Conservation (phyloP, 768 basidiomycete genomes). For the Leccinum aurantiacum region DNA sequence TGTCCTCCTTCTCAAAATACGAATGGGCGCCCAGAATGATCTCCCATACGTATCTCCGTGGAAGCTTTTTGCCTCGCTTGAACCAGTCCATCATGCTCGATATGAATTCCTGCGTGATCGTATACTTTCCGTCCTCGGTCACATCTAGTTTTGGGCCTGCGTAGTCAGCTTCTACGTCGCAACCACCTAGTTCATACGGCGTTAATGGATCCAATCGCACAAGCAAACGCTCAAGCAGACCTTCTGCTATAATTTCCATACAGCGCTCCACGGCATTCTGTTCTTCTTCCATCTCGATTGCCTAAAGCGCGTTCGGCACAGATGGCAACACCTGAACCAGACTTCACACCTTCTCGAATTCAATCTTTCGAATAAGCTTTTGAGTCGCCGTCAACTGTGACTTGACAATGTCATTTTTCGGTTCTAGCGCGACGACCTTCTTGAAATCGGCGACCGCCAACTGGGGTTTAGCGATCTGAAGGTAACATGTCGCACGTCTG, state of each 20-base stretch:
- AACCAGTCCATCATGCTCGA: constrained; percentile 88
- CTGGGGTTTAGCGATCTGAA: constrained; percentile 88
- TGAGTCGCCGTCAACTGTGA: constrained; percentile 84
- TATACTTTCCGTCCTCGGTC: constrained; percentile 63
- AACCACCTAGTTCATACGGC: constrained; percentile 54
- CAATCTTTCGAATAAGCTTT: constrained; percentile 85
- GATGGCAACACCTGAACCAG: background rate
- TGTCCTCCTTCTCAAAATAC: constrained; percentile 74
- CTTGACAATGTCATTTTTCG: constrained; percentile 77
- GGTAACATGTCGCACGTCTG: constrained; percentile 86
- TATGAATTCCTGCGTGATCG: constrained; percentile 77
- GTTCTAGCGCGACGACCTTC: constrained; percentile 80
- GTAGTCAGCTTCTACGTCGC: constrained; percentile 74
- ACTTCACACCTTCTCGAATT: constrained; percentile 79
- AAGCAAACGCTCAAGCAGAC: constrained; percentile 36
- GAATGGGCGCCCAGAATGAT: constrained; percentile 86
- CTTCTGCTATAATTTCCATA: constrained; percentile 74
- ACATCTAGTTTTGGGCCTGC: constrained; percentile 69
- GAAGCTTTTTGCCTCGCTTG: constrained; percentile 90
- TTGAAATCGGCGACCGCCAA: constrained; percentile 86
- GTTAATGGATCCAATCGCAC: constrained; percentile 7
- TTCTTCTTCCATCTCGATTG: constrained; percentile 91
- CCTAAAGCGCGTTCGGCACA: constrained; percentile 43
- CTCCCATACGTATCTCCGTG: constrained; percentile 92
- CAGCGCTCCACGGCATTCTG: constrained; percentile 76